Percentiles rank a stretch among this genome's conserved stretches.
These are phyloP conservation scores for Erythrophleum fordii DNA, from an alignment of 306 rosid genomes.

Conservation along the genomic window DNA sequence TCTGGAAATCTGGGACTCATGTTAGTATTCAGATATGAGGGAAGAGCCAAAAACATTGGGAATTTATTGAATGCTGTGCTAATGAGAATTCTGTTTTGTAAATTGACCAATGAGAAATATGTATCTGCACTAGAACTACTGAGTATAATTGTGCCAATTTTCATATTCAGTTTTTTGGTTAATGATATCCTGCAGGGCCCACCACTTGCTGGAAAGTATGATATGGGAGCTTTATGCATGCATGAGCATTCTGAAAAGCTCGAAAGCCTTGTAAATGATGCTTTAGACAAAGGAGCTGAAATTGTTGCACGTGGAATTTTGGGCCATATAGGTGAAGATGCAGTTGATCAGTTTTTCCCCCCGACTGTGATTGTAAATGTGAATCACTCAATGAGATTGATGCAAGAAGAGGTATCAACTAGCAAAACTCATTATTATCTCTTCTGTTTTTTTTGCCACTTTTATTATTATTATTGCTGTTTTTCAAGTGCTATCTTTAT, in stretches of 20 bases:
- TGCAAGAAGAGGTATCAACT: conserved; percentile 90
- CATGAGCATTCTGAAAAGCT: conserved; percentile 96
- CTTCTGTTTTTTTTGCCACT: background rate
- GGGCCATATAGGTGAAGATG: conserved; percentile 87
- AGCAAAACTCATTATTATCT: conserved; percentile 18
- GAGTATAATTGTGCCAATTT: conserved; percentile 3
- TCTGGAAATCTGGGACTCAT: background rate
- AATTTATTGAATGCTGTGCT: conserved; percentile 12
- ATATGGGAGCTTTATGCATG: conserved; percentile 96
- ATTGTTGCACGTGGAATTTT: conserved; percentile 85
- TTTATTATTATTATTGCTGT: conserved; percentile 4
- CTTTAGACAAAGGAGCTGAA: conserved; percentile 89
- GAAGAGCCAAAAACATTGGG: background rate
- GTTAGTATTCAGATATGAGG: background rate
- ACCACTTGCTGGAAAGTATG: conserved; percentile 83
- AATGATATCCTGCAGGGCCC: conserved; percentile 74
- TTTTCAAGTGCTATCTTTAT: background rate
- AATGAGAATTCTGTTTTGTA: conserved; percentile 5
- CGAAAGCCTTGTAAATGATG: conserved; percentile 83
- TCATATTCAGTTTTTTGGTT: background rate
- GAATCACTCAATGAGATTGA: conserved; percentile 88
- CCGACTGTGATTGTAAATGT: conserved; percentile 89
- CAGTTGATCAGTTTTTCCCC: conserved; percentile 91
- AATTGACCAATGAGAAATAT: background rate
- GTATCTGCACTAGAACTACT: background rate